These are phyloP conservation scores for Typha latifolia DNA, from an alignment of 176 grass and related monocot genomes.

Conservation along the genomic window DNA sequence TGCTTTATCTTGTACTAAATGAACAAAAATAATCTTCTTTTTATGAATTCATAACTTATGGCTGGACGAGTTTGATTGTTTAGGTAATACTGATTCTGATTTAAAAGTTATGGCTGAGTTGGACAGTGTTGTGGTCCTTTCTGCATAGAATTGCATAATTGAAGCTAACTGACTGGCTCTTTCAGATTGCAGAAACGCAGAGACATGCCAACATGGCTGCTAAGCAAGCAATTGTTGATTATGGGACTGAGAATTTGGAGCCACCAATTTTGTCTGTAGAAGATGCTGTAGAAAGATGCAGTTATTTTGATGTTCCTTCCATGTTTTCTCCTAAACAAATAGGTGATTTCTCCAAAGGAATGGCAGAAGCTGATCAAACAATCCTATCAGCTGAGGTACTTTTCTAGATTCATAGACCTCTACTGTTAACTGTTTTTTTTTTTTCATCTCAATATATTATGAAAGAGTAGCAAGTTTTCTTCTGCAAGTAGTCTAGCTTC, in stretches of 20 bases:
- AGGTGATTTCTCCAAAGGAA: conserved; percentile 29
- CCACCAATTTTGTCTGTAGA: conserved; percentile 30
- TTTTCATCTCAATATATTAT: not conserved
- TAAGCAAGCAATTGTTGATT: conserved; percentile 30
- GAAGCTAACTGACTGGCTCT: not conserved
- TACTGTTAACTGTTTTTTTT: not conserved
- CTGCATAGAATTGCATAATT: no score
- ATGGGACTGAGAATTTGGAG: conserved; percentile 22
- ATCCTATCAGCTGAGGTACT: conserved; percentile 32
- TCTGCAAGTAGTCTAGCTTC: no score
- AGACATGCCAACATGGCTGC: conserved; percentile 38
- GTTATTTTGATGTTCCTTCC: conserved; percentile 27
- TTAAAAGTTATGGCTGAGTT: not conserved
- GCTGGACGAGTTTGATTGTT: not conserved
- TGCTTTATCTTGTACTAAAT: not conserved
- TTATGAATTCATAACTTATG: not conserved
- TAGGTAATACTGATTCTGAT: not conserved
- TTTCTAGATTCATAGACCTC: not conserved
- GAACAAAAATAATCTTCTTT: not conserved
- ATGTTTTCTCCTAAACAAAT: conserved; percentile 12
- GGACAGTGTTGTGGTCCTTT: not conserved
- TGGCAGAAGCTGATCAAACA: conserved; percentile 28
- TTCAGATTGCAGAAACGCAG: conserved; percentile 23
- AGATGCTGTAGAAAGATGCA: conserved; percentile 22
- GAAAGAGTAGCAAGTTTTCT: no score